These are phyloP conservation scores for Houttuynia cordata DNA, from an alignment of 164 flowering plant genomes.

Conservation along the genomic window DNA sequence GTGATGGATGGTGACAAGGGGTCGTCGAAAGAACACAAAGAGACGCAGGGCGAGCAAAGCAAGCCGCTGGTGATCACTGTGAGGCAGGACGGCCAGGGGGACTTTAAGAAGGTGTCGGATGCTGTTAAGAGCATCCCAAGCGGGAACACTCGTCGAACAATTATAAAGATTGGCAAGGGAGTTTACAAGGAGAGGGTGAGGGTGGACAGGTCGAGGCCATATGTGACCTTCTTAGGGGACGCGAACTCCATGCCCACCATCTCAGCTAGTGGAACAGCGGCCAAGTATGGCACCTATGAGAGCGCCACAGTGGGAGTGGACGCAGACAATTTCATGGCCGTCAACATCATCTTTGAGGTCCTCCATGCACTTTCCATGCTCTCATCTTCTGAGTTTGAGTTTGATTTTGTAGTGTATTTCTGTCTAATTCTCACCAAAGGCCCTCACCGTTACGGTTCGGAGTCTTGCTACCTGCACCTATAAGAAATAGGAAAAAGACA, in stretches of 20 bases:
- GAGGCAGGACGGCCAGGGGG: constrained; percentile 37
- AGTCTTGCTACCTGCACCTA: too few relatives aligned
- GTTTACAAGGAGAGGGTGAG: constrained; percentile 39
- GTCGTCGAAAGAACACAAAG: too few relatives aligned
- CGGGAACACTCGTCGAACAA: constrained; percentile 24
- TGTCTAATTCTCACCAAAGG: neutral
- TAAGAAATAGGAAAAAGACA: too few relatives aligned
- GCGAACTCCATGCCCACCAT: constrained; percentile 21
- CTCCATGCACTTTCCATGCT: too few relatives aligned
- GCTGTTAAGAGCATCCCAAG: constrained; percentile 42
- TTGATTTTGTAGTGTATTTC: neutral
- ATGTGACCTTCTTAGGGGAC: constrained; percentile 39
- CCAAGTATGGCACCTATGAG: constrained; percentile 29
- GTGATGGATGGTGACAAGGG: too few relatives aligned
- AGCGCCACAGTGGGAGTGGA: constrained; percentile 44
- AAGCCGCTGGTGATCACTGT: constrained; percentile 17
- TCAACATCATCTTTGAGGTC: constrained; percentile 37
- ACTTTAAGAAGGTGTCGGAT: constrained; percentile 42
- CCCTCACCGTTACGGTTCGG: too few relatives aligned
- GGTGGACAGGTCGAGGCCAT: constrained; percentile 28
- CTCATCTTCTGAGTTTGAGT: too few relatives aligned
- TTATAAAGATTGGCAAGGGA: constrained; percentile 36
- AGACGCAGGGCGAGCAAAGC: neutral
- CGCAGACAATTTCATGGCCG: constrained; percentile 40
- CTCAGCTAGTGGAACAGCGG: constrained; percentile 26